phyloP scores from a whole-genome alignment of 331 rosid species.

The Cucumis variabilis region DNA sequence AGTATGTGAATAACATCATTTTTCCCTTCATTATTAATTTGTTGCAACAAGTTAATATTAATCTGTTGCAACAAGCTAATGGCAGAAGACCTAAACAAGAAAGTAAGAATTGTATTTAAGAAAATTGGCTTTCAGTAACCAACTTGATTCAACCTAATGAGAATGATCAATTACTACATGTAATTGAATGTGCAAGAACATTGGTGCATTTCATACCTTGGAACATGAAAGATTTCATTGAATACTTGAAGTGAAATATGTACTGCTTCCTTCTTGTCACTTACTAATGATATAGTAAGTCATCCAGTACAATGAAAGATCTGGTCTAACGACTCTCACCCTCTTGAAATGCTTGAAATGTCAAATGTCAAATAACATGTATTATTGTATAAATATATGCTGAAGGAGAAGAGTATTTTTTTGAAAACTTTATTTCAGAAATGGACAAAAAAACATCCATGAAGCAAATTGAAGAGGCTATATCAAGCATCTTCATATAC shows the following conservation, averaged over 20 bases:
- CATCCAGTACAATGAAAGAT: too few species aligned
- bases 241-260: slow-evolving; percentile 69
- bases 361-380: too few species aligned
- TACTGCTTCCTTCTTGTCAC: slow-evolving; percentile 56
- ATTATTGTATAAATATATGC: too few species aligned
- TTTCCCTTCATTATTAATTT: slow-evolving; percentile 57
- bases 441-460: too few species aligned
- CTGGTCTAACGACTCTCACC: too few species aligned
- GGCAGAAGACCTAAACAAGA: slow-evolving; percentile 64
- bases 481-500: too few species aligned
- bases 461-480: too few species aligned
- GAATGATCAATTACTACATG: neutral
- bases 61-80: slow-evolving; percentile 66
- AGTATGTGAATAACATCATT: slow-evolving; percentile 53
- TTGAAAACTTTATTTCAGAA: too few species aligned
- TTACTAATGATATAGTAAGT: too few species aligned
- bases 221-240: slow-evolving; percentile 75
- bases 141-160: neutral
- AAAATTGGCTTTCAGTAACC: neutral
- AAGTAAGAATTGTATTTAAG: neutral
- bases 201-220: slow-evolving; percentile 56
- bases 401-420: too few species aligned
- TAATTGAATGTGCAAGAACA: neutral
- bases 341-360: too few species aligned
- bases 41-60: too few species aligned